Evolutionary conservation across 345 rosid genomes (phyloP).

Genomic region (Geranium rotundifolium): DNA sequence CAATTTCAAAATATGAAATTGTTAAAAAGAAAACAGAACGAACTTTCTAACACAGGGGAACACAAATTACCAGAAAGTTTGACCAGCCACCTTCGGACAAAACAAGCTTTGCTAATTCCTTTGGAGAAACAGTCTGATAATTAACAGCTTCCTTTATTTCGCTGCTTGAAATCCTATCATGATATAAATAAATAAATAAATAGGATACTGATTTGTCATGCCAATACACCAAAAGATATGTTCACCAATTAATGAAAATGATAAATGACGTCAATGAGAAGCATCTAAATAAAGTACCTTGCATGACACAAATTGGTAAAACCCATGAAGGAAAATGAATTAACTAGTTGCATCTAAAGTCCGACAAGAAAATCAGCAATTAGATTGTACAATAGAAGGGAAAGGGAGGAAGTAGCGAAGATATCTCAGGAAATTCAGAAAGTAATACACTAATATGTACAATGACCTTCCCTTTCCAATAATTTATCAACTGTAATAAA

Average conservation of each 20-base stretch:
- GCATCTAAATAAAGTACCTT: not conserved
- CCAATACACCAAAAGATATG: not conserved
- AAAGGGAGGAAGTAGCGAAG: no score
- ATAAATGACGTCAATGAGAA: not conserved
- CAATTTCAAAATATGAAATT: slow-evolving; percentile 1
- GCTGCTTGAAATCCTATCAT: slow-evolving; percentile 19
- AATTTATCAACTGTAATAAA: no score
- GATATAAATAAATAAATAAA: slow-evolving; percentile 3
- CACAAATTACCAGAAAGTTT: slow-evolving; percentile 47
- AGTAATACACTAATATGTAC: no score
- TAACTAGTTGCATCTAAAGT: not conserved
- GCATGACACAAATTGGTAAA: not conserved
- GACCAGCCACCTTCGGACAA: slow-evolving; percentile 72
- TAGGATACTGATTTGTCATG: not conserved
- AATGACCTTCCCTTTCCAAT: no score
- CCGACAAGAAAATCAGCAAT: no score
- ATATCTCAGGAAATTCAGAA: no score
- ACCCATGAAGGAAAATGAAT: not conserved
- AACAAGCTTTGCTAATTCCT: slow-evolving; percentile 61
- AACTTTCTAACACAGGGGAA: not conserved
- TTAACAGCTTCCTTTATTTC: slow-evolving; percentile 37
- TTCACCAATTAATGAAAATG: not conserved
- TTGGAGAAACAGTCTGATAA: slow-evolving; percentile 62
- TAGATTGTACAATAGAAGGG: no score
- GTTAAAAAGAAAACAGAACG: not conserved